Percentiles rank a stretch among this genome's conserved stretches.
These are phyloP conservation scores for Heterobasidion occidentale DNA, from an alignment of 1,284 basidiomycete genomes.

Conservation along the genomic window DNA sequence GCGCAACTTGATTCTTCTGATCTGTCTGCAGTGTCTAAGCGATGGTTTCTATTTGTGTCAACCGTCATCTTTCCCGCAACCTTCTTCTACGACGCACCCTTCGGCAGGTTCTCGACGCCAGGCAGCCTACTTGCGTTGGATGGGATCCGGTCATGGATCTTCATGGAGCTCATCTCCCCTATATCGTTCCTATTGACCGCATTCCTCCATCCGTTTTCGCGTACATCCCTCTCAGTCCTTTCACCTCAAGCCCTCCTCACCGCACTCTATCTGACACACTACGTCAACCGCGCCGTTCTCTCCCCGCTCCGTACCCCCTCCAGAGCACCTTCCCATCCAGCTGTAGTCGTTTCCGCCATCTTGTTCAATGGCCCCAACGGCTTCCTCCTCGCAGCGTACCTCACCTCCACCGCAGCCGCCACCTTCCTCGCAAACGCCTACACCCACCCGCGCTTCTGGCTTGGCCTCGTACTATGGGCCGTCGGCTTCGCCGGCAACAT, in stretches of 20 bases:
- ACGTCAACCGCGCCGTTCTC: constrained; percentile 76
- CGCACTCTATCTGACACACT: constrained; percentile 67
- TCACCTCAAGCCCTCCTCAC: constrained; percentile 44
- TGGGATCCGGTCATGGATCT: constrained; percentile 64
- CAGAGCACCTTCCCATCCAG: constrained; percentile 70
- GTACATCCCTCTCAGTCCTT: constrained; percentile 27
- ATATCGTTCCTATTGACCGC: constrained; percentile 40
- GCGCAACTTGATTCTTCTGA: background rate
- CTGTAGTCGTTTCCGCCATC: constrained; percentile 50
- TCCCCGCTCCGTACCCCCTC: constrained; percentile 79
- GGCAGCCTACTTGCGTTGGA: constrained; percentile 13
- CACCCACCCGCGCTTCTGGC: constrained; percentile 43
- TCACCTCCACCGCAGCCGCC: constrained; percentile 45
- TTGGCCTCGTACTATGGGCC: constrained; percentile 60
- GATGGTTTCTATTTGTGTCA: constrained; percentile 25
- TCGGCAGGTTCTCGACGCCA: constrained; percentile 65
- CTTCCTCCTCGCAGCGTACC: constrained; percentile 59
- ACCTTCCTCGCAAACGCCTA: constrained; percentile 30
- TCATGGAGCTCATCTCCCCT: constrained; percentile 83
- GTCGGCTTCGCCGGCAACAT: constrained; percentile 75
- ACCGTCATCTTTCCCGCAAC: constrained; percentile 20
- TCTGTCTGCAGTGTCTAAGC: constrained; percentile 18
- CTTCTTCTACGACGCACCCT: constrained; percentile 56
- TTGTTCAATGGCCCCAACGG: constrained; percentile 75
- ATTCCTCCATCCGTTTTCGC: constrained; percentile 42